Evolutionary conservation across 2,329 filamentous ascomycete genomes (phyloP), one percentile per base, ranked within the genome.

Genomic region (Fusarium scirpi): DNA sequence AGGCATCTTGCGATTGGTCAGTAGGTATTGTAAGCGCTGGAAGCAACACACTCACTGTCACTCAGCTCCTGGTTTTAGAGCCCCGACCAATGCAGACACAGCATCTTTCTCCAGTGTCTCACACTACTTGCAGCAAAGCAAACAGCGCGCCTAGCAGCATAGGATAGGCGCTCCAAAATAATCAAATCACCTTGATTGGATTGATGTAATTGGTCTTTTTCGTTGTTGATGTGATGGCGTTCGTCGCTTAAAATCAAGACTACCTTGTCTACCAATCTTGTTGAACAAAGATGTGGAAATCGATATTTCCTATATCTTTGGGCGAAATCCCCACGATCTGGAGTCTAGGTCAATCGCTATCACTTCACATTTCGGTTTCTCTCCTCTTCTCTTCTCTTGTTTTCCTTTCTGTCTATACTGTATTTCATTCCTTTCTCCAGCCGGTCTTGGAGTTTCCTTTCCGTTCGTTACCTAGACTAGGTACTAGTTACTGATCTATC

Each of bases 121-220:
- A 61, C 63, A 45, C 30, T 46, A 32, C 38, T 63, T 69, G 65
- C 53, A 56, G 41, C 57, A 57, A 47, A 62, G 54, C 41, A 52
- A 43, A 41, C 54, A 58, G 51, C 70, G 76, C 75, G 76, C 68
- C 66, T 76, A 73, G 55, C 59, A 71, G 67, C 62, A 73, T 63
- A 72, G 70, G 69, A 73, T 75, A 62, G 67, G 69, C 74, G 75
- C 72, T 71, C 74, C 61, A 18, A 38, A n/a, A 38, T 38, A 44
- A 29, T 43, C 32, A 44, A 27, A 65, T 71, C 68, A 71, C 64
- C 53, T 52, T 48, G 38, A 51, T 71, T 30, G 27, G 12, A 38
- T 49, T 12, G 25, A 45, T 52, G n/a, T 34, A 41, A 75, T 75
- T 75, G 73, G 73, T 48, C 47, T 55, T 51, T 20, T n/a, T 27